Percentiles rank a stretch among this genome's conserved stretches.
phyloP scores from a whole-genome alignment of 1,284 basidiomycete genomes.

The Veloporphyrellus conicus region DNA sequence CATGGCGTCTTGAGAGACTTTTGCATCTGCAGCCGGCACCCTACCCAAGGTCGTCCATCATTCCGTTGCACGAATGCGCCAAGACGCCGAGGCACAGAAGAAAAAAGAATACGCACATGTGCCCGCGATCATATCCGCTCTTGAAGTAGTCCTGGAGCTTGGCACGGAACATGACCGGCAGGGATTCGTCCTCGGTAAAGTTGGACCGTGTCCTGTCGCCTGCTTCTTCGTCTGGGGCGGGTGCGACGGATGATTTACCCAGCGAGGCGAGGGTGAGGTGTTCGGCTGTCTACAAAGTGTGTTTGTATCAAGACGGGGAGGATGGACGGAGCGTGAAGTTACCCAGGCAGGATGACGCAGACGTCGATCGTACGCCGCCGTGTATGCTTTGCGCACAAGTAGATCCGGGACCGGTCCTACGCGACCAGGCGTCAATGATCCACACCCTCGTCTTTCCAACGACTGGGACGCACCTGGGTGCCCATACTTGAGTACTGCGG shows the following conservation, averaged over 20 bases:
- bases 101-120: constrained; percentile 63
- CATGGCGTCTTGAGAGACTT: constrained; percentile 89
- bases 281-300: constrained; percentile 72
- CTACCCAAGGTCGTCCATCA: constrained; percentile 35
- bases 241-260: constrained; percentile 43
- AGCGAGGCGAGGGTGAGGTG: constrained; percentile 80
- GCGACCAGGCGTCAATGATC: constrained; percentile 1
- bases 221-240: constrained; percentile 33
- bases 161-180: constrained; percentile 81
- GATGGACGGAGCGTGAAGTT: constrained; percentile 22
- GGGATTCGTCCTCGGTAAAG: constrained; percentile 80
- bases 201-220: constrained; percentile 75
- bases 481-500: constrained; percentile 63
- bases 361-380: constrained; percentile 87
- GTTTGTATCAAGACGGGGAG: not conserved
- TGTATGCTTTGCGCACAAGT: constrained; percentile 77
- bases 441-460: no score
- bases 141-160: constrained; percentile 87
- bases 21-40: constrained; percentile 98
- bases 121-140: constrained; percentile 94
- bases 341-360: constrained; percentile 93
- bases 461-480: constrained; percentile 52
- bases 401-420: constrained; percentile 82
- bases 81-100: no score
- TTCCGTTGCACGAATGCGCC: not conserved